These are phyloP conservation scores for Alternaria alternata DNA, from an alignment of 2,329 filamentous ascomycete species.

Conservation along the genomic window DNA sequence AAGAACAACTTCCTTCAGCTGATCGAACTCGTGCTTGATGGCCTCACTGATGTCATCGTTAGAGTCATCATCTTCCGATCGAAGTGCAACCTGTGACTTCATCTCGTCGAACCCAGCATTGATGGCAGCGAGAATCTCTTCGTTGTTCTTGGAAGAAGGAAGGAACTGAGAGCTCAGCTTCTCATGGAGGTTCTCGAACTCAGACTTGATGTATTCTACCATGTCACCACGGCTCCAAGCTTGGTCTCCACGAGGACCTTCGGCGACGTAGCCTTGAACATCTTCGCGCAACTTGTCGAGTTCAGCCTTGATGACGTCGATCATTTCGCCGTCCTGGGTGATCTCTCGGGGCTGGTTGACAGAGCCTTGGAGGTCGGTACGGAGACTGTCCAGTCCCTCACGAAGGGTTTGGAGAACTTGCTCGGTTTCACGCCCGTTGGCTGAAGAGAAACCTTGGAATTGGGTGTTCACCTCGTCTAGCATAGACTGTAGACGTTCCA, in stretches of 20 bases:
- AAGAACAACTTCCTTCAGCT: constrained; percentile 80
- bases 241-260: constrained; percentile 54
- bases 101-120: constrained; percentile 52
- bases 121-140: constrained; percentile 51
- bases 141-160: constrained; percentile 42
- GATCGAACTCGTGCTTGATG: constrained; percentile 82
- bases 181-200: constrained; percentile 68
- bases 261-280: constrained; percentile 61
- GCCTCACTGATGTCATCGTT: constrained; percentile 67
- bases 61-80: constrained; percentile 48
- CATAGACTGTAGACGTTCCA: constrained; percentile 66
- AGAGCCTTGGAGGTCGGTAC: constrained; percentile 81
- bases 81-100: constrained; percentile 51
- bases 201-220: constrained; percentile 61
- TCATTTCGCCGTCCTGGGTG: constrained; percentile 78
- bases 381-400: constrained; percentile 83
- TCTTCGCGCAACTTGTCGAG: constrained; percentile 71
- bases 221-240: constrained; percentile 55
- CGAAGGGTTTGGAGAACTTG: constrained; percentile 88
- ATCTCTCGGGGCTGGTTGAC: constrained; percentile 75
- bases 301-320: constrained; percentile 71
- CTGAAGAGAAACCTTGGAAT: constrained; percentile 80
- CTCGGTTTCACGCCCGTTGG: constrained; percentile 82
- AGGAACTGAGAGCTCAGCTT: constrained; percentile 61
- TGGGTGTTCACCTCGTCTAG: constrained; percentile 69